Percentiles rank a stretch among this genome's conserved stretches.
Evolutionary conservation across 176 grass and related monocot genomes (phyloP).

Genomic region (Oropetium thomaeum): DNA sequence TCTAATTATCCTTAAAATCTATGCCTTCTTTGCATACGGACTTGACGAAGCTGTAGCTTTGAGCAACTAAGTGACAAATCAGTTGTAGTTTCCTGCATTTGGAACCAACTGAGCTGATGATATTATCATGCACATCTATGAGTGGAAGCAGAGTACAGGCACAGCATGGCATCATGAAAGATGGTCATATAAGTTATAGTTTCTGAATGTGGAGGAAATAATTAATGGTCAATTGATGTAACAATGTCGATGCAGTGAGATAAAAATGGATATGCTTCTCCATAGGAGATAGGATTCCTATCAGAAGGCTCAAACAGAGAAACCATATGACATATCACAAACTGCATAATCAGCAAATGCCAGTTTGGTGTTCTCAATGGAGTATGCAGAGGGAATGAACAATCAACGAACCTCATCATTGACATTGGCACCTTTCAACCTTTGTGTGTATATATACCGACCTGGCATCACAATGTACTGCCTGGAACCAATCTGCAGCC

Average conservation of each 20-base stretch:
- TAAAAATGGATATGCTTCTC: neutral
- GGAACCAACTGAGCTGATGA: neutral
- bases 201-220: neutral
- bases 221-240: neutral
- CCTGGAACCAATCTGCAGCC: constrained; percentile 51
- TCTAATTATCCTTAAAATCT: neutral
- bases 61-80: too few relatives aligned
- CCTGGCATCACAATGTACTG: constrained; percentile 67
- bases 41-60: too few relatives aligned
- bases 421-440: constrained; percentile 80
- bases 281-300: neutral
- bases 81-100: too few relatives aligned
- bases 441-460: constrained; percentile 61
- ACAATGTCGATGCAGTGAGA: constrained; percentile 1
- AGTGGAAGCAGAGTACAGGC: neutral
- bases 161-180: neutral
- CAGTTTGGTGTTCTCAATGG: neutral
- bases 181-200: neutral
- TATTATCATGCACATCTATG: neutral
- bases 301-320: constrained; percentile 5
- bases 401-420: constrained; percentile 46
- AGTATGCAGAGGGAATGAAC: constrained; percentile 5
- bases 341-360: neutral
- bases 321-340: constrained; percentile 13
- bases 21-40: neutral